Evolutionary conservation across 768 basidiomycete genomes (phyloP).

Genomic region (Paxillus involutus): DNA sequence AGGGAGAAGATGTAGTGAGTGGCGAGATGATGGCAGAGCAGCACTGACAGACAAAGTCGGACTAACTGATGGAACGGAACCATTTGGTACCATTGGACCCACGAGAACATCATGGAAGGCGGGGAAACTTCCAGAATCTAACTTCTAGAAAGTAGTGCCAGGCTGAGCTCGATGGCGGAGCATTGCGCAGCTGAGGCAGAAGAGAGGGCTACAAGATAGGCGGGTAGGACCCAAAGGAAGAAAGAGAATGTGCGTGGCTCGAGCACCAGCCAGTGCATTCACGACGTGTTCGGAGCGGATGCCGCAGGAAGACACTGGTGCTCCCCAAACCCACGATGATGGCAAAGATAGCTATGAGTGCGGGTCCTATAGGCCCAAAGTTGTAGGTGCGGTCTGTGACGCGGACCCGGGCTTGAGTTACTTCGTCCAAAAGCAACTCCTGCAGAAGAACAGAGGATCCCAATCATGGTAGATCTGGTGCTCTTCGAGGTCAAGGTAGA

Average conservation of each 20-base stretch:
- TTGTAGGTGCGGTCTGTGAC: conserved; percentile 1
- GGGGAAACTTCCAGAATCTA: not conserved
- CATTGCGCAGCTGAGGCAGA: conserved; percentile 1
- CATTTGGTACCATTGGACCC: not conserved
- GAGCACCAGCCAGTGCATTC: conserved; percentile 2
- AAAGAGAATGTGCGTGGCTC: not conserved
- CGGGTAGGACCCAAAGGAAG: not conserved
- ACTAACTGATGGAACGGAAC: not conserved
- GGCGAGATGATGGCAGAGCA: not conserved
- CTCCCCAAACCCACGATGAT: not conserved
- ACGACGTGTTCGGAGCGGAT: conserved; percentile 9
- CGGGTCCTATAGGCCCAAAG: conserved; percentile 1
- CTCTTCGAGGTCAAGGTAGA: not conserved
- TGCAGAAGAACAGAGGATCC: conserved; percentile 18
- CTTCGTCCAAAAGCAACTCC: not conserved
- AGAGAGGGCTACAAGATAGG: conserved; percentile 19
- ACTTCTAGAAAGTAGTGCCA: conserved; percentile 2
- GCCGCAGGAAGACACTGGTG: not conserved
- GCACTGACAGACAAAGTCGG: not conserved
- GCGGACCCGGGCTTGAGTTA: not conserved
- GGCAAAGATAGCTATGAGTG: conserved; percentile 2
- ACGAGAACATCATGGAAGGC: conserved; percentile 3
- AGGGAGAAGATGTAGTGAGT: not conserved
- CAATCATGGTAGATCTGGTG: conserved; percentile 22
- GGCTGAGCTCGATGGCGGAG: conserved; percentile 6